Evolutionary conservation across 179 eudicot species (phyloP), one percentile per base, ranked within the genome.

Genomic region (Monotropa hypopitys): DNA sequence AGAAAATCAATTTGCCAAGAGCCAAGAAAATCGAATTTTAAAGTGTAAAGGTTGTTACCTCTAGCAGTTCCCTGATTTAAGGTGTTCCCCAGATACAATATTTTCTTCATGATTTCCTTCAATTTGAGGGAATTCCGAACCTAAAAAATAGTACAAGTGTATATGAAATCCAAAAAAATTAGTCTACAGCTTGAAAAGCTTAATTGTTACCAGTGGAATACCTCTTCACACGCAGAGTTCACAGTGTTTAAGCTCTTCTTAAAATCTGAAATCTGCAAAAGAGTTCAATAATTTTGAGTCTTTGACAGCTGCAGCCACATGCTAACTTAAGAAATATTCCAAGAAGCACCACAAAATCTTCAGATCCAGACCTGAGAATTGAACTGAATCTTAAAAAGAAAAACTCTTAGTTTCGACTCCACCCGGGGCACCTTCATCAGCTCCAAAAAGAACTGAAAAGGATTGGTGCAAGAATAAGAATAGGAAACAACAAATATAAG

Each of bases 381-480:
- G 80, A 91, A 95, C 78, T 90, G 97, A 82, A 93, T 93, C 89
- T 95, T 95, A 90, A 93, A 95, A 81, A 90, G 83, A 85, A 95
- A 95, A 38, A 95, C 97, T 82, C 92, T 84, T 81, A 95, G 81
- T 83, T 95, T 95, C n/a, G 99, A 89, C 86, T 95, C 99, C 83
- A 95, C 92, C 68, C 99, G 88, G 13, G 98, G 98, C 75, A 89
- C 99, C 88, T 93, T 95, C 99, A 95, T 95, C 81, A 95, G 89
- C 94, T 93, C 98, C 89, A 95, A 33, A 81, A 95, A 95, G 77
- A 89, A 91, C 97, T 93, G 92, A 71, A 84, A 74, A 26, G 45
- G 32, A 73, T 6, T 57, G 77, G 76, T 57, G 16, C 40, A 61
- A 82, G 53, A 40, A 74, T 54, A 38, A 66, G 57, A 50, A 46